These are phyloP conservation scores for Trifolium repens DNA, from an alignment of 306 rosid species.

Conservation along the genomic window DNA sequence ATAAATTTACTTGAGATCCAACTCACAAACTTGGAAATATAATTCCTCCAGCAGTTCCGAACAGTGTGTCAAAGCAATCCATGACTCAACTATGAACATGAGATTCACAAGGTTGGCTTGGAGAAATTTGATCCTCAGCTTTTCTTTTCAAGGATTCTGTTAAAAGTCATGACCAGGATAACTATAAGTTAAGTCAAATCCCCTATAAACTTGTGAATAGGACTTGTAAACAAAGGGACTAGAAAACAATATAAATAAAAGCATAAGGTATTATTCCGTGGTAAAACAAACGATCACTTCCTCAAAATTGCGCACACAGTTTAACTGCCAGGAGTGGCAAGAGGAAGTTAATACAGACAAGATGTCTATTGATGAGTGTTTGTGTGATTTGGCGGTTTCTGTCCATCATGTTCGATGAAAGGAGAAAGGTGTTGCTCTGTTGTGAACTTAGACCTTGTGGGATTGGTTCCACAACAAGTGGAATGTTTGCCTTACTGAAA, in stretches of 20 bases:
- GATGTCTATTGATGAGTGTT: neutral
- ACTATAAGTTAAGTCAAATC: constrained; percentile 8
- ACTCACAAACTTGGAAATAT: constrained; percentile 19
- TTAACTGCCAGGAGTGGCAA: neutral
- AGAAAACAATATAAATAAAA: constrained; percentile 5
- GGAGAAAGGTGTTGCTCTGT: constrained; percentile 1
- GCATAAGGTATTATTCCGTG: neutral
- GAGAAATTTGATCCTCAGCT: constrained; percentile 44
- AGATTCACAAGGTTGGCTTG: constrained; percentile 43
- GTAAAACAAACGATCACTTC: constrained; percentile 7
- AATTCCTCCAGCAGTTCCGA: constrained; percentile 18
- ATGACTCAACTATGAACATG: constrained; percentile 30
- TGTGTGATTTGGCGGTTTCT: neutral
- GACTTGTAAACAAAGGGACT: neutral
- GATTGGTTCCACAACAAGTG: constrained; percentile 10
- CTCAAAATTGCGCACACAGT: constrained; percentile 16
- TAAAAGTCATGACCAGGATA: constrained; percentile 39
- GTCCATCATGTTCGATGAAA: neutral
- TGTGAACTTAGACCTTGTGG: constrained; percentile 5
- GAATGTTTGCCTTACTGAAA: neutral
- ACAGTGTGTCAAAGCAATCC: constrained; percentile 30
- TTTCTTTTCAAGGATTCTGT: constrained; percentile 67
- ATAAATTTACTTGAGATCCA: constrained; percentile 5
- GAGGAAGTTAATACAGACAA: constrained; percentile 9
- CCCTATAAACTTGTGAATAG: neutral